These are phyloP conservation scores for Chenopodium formosanum DNA, from an alignment of 148 eudicot genomes.

Conservation along the genomic window DNA sequence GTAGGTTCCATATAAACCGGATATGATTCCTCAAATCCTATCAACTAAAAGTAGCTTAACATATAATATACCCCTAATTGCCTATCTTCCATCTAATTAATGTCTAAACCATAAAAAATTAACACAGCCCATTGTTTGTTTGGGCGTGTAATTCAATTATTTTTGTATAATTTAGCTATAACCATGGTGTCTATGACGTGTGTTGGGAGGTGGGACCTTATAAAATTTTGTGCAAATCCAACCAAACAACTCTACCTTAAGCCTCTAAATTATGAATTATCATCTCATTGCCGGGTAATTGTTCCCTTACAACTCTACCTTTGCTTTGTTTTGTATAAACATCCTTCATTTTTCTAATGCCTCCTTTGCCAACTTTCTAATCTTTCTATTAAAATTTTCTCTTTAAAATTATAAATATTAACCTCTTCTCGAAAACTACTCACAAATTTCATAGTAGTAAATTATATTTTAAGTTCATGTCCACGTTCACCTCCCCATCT, in stretches of 20 bases:
- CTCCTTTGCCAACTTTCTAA: constrained; percentile 37
- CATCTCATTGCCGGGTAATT: constrained; percentile 19
- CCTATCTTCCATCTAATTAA: neutral
- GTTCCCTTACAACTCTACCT: constrained; percentile 33
- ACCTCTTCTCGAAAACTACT: neutral
- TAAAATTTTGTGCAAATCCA: constrained; percentile 28
- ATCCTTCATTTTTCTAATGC: constrained; percentile 33
- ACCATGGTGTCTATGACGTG: constrained; percentile 21
- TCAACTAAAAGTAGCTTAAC: neutral
- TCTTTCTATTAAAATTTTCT: constrained; percentile 23
- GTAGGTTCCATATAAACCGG: neutral
- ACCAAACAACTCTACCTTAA: constrained; percentile 32
- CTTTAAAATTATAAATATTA: neutral
- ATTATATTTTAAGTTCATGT: constrained; percentile 27
- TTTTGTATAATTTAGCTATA: neutral
- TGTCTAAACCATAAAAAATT: neutral
- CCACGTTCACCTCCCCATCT: constrained; percentile 46
- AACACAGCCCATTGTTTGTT: constrained; percentile 18
- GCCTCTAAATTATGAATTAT: constrained; percentile 2
- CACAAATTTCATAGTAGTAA: neutral
- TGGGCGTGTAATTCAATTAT: neutral
- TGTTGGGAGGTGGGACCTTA: constrained; percentile 23
- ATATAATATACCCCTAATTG: neutral
- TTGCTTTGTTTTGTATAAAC: constrained; percentile 43
- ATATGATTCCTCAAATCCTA: constrained; percentile 4